Evolutionary conservation across 495 filamentous ascomycete species (phyloP), one percentile per base, ranked within the genome.

Genomic region (Penicillium soppii): DNA sequence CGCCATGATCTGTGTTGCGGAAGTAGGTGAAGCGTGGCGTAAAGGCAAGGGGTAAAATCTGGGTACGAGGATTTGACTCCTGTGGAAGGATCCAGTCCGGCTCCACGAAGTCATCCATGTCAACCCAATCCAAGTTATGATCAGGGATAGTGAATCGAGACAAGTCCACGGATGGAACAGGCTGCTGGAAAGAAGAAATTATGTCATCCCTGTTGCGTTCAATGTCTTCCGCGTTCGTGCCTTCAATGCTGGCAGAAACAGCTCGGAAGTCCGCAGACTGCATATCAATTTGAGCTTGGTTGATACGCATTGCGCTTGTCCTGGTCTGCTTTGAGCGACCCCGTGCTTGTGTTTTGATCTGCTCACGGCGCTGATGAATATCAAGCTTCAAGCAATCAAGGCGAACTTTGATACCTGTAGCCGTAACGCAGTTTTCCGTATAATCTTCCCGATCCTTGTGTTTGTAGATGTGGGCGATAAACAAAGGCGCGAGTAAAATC

Each of bases 51-150:
- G 94, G 94, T 47, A 97, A 74, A 41, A 98, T 97, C 59, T 90
- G 89, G 1, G 92, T 96, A 47, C 94, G 86, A 17, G 95, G 94
- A 52, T 95, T 92, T 21, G 88, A 86, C 58, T 94, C 88, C 21
- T 88, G 89, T 1, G 94, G 92, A 15, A 97, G 72, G 50, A 96
- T 89, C 91, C 92, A 97, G 63, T 96, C 94, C 8, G 97, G 76
- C 66, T 98, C 94, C 21, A 97, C 90, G 71, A 97, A 97, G 64
- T 98, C 94, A 69, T 98, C 94, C 91, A 97, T 97, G 65, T 98
- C 94, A 60, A 97, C 87, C 94, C 94, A 98, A 45, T 83, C 86
- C 57, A 89, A 82, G 65, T 98, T 94, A 30, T 92, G 90, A 62
- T 98, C 94, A 0, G 91, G 91, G 49, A 98, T 96, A 1, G 84